These are phyloP conservation scores for Tuber calosporum DNA, from an alignment of 495 filamentous ascomycete species.

Conservation along the genomic window DNA sequence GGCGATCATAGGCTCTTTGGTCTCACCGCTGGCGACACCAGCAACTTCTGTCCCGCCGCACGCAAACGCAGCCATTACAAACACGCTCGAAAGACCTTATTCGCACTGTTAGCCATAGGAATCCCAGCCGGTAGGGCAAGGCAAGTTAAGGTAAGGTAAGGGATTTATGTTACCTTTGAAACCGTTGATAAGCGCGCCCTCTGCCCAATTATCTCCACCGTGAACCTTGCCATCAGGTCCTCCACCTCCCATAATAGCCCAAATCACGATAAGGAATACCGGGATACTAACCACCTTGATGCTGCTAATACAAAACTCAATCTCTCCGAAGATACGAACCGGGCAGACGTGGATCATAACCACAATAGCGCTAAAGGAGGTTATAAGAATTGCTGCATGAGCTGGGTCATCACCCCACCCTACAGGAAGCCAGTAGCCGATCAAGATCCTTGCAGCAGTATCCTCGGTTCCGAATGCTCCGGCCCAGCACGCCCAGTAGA, in stretches of 20 bases:
- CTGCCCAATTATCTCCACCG: constrained; percentile 56
- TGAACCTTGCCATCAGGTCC: constrained; percentile 47
- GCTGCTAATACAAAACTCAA: constrained; percentile 52
- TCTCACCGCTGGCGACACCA: constrained; percentile 66
- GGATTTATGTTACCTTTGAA: constrained; percentile 47
- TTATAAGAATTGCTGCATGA: constrained; percentile 57
- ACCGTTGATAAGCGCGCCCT: constrained; percentile 64
- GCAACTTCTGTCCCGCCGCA: constrained; percentile 67
- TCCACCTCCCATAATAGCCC: constrained; percentile 60
- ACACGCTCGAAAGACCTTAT: constrained; percentile 60
- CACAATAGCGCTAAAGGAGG: constrained; percentile 50
- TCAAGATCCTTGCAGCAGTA: constrained; percentile 51
- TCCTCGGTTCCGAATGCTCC: constrained; percentile 54
- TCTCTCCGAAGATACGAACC: constrained; percentile 66
- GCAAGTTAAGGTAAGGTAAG: neutral
- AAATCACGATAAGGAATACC: constrained; percentile 64
- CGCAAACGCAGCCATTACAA: constrained; percentile 67
- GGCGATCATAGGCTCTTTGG: constrained; percentile 56
- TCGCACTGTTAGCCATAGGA: neutral
- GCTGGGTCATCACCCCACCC: constrained; percentile 43
- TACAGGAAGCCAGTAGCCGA: constrained; percentile 51
- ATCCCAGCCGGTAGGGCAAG: constrained; percentile 1
- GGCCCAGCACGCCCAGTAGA: constrained; percentile 60
- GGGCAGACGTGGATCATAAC: constrained; percentile 63
- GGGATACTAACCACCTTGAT: constrained; percentile 55